Evolutionary conservation across 371 early-diverging fungal genomes (phyloP).

Genomic region (Gilbertella persicaria): DNA sequence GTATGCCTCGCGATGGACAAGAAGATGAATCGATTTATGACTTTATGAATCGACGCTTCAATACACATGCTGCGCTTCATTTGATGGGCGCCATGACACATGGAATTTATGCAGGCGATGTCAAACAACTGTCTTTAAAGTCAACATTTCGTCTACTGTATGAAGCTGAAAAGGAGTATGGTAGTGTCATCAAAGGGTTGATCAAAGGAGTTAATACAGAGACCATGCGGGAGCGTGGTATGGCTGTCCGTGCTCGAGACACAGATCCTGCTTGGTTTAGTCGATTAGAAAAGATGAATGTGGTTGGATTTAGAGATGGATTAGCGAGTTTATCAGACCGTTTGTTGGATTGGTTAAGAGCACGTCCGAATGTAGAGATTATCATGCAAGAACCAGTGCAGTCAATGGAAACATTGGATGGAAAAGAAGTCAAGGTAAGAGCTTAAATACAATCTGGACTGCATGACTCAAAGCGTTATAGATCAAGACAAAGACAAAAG

Average conservation of each 20-base stretch:
- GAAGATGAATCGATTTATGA: slow-evolving; percentile 52
- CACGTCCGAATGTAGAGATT: slow-evolving; percentile 56
- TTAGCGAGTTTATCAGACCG: slow-evolving; percentile 70
- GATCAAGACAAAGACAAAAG: slow-evolving; percentile 16
- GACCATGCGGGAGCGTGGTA: slow-evolving; percentile 38
- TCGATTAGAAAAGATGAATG: slow-evolving; percentile 63
- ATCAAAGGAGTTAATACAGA: slow-evolving; percentile 36
- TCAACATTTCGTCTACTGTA: slow-evolving; percentile 72
- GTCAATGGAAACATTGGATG: slow-evolving; percentile 32
- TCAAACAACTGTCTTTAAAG: slow-evolving; percentile 69
- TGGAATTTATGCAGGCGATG: slow-evolving; percentile 94
- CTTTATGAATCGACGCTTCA: slow-evolving; percentile 79
- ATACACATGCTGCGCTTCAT: slow-evolving; percentile 41
- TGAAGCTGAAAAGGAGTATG: slow-evolving; percentile 67
- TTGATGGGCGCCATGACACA: slow-evolving; percentile 87
- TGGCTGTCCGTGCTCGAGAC: slow-evolving; percentile 39
- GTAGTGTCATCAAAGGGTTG: slow-evolving; percentile 57
- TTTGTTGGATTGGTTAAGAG: slow-evolving; percentile 50
- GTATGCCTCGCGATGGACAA: slow-evolving; percentile 29
- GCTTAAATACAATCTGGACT: not conserved
- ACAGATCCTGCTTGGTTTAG: slow-evolving; percentile 60
- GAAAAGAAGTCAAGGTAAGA: slow-evolving; percentile 39
- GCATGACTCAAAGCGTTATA: not conserved
- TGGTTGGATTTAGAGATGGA: slow-evolving; percentile 83
- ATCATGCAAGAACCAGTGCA: slow-evolving; percentile 41